These are phyloP conservation scores for Limonomyces culmigenus DNA, from an alignment of 1,284 basidiomycete species.

Conservation along the genomic window DNA sequence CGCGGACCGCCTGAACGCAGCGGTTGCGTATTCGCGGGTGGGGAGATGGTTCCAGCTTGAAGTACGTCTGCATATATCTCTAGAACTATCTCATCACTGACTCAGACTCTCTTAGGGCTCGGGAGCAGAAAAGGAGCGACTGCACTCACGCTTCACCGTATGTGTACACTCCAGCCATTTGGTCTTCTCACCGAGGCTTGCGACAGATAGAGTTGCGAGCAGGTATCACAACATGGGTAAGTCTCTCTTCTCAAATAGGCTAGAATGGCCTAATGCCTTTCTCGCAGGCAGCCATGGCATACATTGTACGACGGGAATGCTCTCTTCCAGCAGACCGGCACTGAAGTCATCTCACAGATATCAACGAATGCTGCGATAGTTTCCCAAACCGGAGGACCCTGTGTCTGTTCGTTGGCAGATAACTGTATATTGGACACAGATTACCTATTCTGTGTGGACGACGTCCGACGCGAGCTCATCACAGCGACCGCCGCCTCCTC, in stretches of 20 bases:
- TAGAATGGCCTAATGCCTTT: not conserved
- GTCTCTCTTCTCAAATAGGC: conserved; percentile 16
- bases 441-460: conserved; percentile 52
- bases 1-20: conserved; percentile 13
- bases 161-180: conserved; percentile 11
- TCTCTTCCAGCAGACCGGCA: not conserved
- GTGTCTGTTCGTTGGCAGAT: conserved; percentile 45
- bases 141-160: conserved; percentile 61
- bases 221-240: conserved; percentile 59
- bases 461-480: conserved; percentile 57
- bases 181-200: not conserved
- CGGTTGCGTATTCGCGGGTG: conserved; percentile 57
- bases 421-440: conserved; percentile 35
- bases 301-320: conserved; percentile 25
- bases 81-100: not conserved
- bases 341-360: conserved; percentile 29
- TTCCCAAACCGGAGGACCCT: conserved; percentile 65
- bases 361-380: conserved; percentile 75
- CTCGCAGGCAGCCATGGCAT: conserved; percentile 33
- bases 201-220: conserved; percentile 64
- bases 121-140: conserved; percentile 58
- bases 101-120: conserved; percentile 30
- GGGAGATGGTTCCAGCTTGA: conserved; percentile 78
- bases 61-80: not conserved
- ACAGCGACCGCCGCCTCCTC: conserved; percentile 67